Evolutionary conservation across 2,329 filamentous ascomycete species (phyloP).

Genomic region (Pyricularia sp.): DNA sequence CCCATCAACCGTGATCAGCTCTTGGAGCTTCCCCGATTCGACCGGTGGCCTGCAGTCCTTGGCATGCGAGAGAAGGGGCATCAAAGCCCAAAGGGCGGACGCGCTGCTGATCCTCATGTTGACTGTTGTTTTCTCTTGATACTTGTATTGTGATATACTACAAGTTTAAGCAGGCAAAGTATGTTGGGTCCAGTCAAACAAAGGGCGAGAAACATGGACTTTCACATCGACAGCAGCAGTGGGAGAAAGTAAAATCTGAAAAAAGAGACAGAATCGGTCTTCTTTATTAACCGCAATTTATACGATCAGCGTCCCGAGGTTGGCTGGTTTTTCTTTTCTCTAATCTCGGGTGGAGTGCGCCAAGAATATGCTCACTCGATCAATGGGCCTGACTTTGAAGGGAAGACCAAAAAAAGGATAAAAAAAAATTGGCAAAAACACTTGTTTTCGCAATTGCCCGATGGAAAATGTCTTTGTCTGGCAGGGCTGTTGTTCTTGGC

Average conservation of each 20-base stretch:
- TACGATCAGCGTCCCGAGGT: not conserved
- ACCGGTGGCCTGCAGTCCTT: conserved; percentile 4
- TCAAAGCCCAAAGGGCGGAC: conserved; percentile 2
- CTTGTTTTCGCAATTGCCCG: no score
- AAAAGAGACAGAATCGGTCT: not conserved
- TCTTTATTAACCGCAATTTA: not conserved
- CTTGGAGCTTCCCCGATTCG: conserved; percentile 1
- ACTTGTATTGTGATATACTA: not conserved
- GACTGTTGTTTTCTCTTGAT: not conserved
- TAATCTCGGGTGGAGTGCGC: not conserved
- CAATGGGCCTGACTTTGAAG: not conserved
- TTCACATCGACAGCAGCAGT: not conserved
- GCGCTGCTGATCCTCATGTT: conserved; percentile 4
- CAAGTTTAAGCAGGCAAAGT: not conserved
- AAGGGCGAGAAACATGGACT: not conserved
- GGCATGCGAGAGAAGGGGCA: conserved; percentile 1
- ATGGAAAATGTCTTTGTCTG: no score
- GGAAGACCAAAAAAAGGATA: no score
- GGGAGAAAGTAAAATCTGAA: not conserved
- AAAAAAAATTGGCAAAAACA: not conserved
- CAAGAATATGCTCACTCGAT: not conserved
- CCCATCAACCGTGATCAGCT: conserved; percentile 3
- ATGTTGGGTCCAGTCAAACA: not conserved
- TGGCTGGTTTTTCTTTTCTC: not conserved
- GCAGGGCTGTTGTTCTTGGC: no score